A percentile compares a stretch with the other conserved stretches of the same genome.
Conservation (phyloP, 78 protist species). For the Dictyostelium citrinum region DNA sequence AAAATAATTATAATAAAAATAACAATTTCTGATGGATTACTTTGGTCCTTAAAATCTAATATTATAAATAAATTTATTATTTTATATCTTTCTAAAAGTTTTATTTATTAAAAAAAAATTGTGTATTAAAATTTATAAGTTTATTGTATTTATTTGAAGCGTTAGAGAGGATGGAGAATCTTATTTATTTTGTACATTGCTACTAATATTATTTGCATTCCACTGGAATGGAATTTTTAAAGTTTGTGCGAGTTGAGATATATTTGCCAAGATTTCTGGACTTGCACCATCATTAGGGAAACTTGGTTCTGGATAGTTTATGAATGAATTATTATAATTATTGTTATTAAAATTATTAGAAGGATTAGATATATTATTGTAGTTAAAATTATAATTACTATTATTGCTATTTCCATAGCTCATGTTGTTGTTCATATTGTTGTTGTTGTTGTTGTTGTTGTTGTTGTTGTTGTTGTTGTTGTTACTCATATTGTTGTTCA, state of each 20-base stretch:
- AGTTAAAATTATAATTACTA: background rate
- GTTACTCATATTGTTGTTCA: background rate
- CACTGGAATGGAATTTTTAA: background rate
- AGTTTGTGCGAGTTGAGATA: slow-evolving; percentile 28
- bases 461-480: background rate
- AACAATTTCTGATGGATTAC: no score
- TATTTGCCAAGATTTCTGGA: slow-evolving; percentile 45
- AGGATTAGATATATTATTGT: background rate
- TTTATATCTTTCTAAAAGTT: no score
- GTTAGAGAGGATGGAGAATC: background rate
- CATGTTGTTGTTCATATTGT: background rate
- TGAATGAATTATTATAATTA: background rate
- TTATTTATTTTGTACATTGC: background rate
- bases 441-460: background rate
- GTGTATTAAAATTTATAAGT: background rate
- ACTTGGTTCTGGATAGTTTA: background rate
- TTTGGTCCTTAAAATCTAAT: no score
- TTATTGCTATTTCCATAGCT: background rate
- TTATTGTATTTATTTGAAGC: background rate
- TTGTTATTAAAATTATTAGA: background rate
- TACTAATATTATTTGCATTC: background rate
- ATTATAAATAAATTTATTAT: no score
- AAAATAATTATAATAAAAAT: no score
- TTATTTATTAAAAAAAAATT: no score
- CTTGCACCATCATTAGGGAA: slow-evolving; percentile 8